Conservation (phyloP, 2,329 filamentous ascomycete species). For the Aureobasidium sp. region DNA sequence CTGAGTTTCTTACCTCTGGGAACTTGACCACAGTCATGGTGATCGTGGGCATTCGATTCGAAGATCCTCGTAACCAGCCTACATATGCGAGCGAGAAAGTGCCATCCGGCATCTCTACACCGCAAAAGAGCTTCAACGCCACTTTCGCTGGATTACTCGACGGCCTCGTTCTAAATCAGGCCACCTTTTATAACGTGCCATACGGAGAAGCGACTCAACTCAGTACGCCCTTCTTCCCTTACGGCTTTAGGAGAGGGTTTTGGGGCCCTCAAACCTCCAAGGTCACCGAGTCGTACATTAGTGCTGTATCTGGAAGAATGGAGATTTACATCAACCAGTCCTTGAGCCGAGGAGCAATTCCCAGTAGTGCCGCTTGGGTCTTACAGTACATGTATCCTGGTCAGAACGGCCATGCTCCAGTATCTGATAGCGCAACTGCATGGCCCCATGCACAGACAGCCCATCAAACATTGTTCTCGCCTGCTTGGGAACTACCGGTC, state of each 20-base stretch:
- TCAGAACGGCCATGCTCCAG: conserved; percentile 14
- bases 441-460: conserved; percentile 16
- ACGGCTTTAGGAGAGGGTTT: conserved; percentile 16
- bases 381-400: conserved; percentile 18
- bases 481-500: conserved; percentile 9
- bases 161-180: conserved; percentile 7
- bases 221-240: conserved; percentile 16
- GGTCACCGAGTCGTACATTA: conserved; percentile 11
- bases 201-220: conserved; percentile 9
- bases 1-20: conserved; percentile 3
- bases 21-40: conserved; percentile 4
- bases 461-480: conserved; percentile 17
- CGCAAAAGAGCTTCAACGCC: conserved; percentile 12
- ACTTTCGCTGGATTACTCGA: conserved; percentile 13
- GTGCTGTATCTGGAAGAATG: conserved; percentile 4
- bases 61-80: not conserved
- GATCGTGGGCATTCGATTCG: conserved; percentile 15
- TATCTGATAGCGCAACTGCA: conserved; percentile 13
- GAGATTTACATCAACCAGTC: conserved; percentile 13
- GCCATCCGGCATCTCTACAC: not conserved
- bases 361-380: conserved; percentile 16
- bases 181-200: not conserved
- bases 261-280: conserved; percentile 16
- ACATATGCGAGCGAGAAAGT: too few relatives aligned
- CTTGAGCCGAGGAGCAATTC: conserved; percentile 4